A percentile compares a stretch with the other conserved stretches of the same genome.
phyloP scores from a whole-genome alignment of 345 rosid species.

The Salix udensis region DNA sequence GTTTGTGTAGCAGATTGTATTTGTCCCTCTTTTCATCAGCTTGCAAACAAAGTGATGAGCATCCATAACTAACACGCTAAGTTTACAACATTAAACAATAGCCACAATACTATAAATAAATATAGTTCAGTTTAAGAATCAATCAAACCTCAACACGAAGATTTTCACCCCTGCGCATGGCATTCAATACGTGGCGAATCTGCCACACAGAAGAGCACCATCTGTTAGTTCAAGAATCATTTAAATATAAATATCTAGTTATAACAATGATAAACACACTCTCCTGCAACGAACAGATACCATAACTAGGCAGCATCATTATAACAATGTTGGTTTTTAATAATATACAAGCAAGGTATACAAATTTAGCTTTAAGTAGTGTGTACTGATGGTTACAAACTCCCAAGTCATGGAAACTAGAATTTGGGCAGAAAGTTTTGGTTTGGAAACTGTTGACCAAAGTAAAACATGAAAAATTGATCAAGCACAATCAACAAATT shows the following conservation, averaged over 20 bases:
- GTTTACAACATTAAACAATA: background rate
- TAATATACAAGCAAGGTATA: background rate
- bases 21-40: background rate
- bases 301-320: background rate
- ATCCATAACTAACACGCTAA: background rate
- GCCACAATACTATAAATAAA: conserved; percentile 1
- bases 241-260: background rate
- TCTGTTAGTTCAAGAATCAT: conserved; percentile 10
- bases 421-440: background rate
- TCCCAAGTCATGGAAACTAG: background rate
- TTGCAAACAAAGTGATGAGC: background rate
- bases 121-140: conserved; percentile 8
- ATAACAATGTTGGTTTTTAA: background rate
- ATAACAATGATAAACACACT: background rate
- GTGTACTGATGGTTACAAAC: background rate
- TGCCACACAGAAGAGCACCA: conserved; percentile 38
- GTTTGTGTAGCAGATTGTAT: background rate
- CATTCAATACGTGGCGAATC: conserved; percentile 80
- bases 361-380: background rate
- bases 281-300: background rate
- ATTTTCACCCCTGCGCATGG: conserved; percentile 77
- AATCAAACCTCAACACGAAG: conserved; percentile 66
- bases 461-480: background rate
- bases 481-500: background rate
- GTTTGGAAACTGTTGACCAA: background rate